A percentile compares a stretch with the other conserved stretches of the same genome.
These are phyloP conservation scores for Plasmodium relictum DNA, from an alignment of 169 alveolate genomes.

Conservation along the genomic window DNA sequence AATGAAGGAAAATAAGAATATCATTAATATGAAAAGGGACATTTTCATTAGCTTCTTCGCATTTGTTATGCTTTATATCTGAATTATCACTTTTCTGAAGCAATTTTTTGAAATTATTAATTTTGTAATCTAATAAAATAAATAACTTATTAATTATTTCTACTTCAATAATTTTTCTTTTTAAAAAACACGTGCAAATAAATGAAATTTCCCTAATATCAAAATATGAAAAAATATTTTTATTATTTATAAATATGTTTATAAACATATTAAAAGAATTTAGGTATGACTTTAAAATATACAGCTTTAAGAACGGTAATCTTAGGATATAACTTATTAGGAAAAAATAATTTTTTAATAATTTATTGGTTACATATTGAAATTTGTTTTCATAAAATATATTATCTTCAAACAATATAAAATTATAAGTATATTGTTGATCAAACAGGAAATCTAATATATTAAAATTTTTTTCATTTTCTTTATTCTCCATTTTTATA, in stretches of 20 bases:
- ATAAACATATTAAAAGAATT: conserved; percentile 41
- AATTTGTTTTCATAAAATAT: conserved; percentile 24
- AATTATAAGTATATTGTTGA: conserved; percentile 60
- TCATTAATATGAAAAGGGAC: conserved; percentile 35
- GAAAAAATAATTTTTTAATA: conserved; percentile 54
- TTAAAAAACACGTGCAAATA: conserved; percentile 49
- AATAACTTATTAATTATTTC: conserved; percentile 18
- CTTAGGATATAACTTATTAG: conserved; percentile 43
- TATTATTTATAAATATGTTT: conserved; percentile 18
- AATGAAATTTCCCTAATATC: conserved; percentile 36
- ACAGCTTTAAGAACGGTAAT: conserved; percentile 39
- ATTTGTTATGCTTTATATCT: not conserved
- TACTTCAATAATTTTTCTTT: conserved; percentile 35
- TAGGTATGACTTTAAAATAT: conserved; percentile 45
- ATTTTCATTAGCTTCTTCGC: not conserved
- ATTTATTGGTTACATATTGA: conserved; percentile 19
- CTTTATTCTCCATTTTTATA: not conserved
- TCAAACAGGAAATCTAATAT: conserved; percentile 27
- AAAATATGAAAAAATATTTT: conserved; percentile 21
- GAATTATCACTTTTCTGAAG: not conserved
- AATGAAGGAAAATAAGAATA: conserved; percentile 36
- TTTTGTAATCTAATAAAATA: not conserved
- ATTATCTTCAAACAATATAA: conserved; percentile 37
- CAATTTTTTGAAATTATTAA: no score
- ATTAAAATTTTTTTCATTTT: not conserved